Base-by-base conservation (phyloP, 1,284 basidiomycete species). In the Sphaerobolus stellatus region DNA sequence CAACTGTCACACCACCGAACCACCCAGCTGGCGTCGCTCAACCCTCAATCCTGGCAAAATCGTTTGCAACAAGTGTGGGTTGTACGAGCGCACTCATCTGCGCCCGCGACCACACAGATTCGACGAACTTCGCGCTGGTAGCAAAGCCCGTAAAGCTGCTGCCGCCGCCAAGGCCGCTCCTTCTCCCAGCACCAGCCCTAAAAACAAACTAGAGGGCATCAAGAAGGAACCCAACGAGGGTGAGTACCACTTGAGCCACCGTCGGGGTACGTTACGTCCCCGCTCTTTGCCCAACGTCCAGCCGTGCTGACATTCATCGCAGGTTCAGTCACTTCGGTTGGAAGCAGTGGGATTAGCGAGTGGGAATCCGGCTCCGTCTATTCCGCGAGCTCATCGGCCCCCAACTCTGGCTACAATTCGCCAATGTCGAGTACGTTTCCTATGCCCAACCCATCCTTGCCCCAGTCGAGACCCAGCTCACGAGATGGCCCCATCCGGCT, bases 1-100 rank as follows among this genome's bases (percentile, higher is more conserved):
- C 78, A 92, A 92, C 73, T 92, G 90, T 72, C 89, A 90, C 67
- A 90, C 89, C 20, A 92, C 90, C 2, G 90, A 92, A 68, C 90
- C 90, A 0, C 89, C 90, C 2, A 86, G 83, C 27, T 92, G 89
- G 89, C 84, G 90, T 48, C 82, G 90, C 34, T 87, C 83, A 29
- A 92, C 90, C 6, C 83, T 92, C 66, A 90, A 90, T 70, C 88
- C 88, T 2, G 90, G 89, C 60, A 92, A 92, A 72, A 92, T 92
- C 66, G 90, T 92, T 51, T 92, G 89, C 79, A 92, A 92, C 80
- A 92, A 92, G 75, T 92, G 89, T 61, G 89, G 89, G 18, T 76
- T 92, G 36, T 92, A 92, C 67, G 89, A 92, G 71, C 86, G 89
- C 64, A 92, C 90, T 13, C 89, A 92, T 61, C 68, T 91, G 57